Evolutionary conservation across 345 rosid genomes (phyloP), one percentile per base, ranked within the genome.

Genomic region (Psidium guajava): DNA sequence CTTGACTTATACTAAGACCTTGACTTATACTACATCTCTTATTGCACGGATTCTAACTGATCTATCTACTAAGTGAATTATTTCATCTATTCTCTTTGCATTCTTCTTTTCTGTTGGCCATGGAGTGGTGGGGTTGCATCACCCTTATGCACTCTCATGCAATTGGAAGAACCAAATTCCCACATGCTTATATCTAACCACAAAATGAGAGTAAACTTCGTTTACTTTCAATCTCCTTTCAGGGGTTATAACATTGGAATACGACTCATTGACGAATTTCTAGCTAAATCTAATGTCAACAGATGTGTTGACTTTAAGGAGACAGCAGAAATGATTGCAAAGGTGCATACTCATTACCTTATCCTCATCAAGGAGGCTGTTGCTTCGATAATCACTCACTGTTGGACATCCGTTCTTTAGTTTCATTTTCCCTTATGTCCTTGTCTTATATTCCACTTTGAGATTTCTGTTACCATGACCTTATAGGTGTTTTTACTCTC

Each of bases 201-300:
- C 47, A 69, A 69, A 69, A 32, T 18, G 47, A 36, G 80, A 69
- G 47, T 69, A 36, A 36, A 49, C 20, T 54, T 81, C 21, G n/a
- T 58, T 49, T 52, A 54, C 27, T 80, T 53, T 25, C n/a, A 61
- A 81, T 74, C 83, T 8, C 75, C 82, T 84, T 91, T 86, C 90
- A 95, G 98, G 99, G 99, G 99, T 74, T 96, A 97, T 88, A 97
- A 96, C 84, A 96, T 97, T 87, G 98, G 98, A 83, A 93, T 96
- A 87, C 90, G 98, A 83, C 90, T 95, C 82, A 91, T 97, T 87
- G 99, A 97, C 81, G 98, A 97, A 91, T 95, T 97, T 89, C 91
- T 97, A 42, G 98, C 98, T 53, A 96, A 95, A 91, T 95, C 99
- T 54, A 94, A 95, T 88, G 95, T 96, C 57, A 87, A 93, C 86